Conservation (phyloP, 1,284 basidiomycete species). For the Termitomyces sp. region DNA sequence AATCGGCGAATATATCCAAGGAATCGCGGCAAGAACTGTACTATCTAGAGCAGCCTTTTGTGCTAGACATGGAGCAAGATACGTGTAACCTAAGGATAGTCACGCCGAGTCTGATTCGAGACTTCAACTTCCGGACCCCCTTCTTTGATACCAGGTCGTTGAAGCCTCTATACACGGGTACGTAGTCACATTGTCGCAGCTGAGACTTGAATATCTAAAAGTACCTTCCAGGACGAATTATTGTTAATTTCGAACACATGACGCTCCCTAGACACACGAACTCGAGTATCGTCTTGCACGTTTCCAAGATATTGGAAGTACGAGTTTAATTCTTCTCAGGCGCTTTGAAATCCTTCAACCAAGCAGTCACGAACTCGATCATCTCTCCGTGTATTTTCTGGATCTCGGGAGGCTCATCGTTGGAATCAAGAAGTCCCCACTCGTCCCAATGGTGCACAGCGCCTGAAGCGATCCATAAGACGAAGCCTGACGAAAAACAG, state of each 20-base stretch:
- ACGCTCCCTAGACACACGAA: background rate
- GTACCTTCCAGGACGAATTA: background rate
- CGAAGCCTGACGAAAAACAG: constrained; percentile 1
- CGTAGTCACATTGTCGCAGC: background rate
- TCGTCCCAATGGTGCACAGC: constrained; percentile 92
- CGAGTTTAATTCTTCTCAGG: constrained; percentile 11
- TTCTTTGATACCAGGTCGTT: background rate
- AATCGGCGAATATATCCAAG: background rate
- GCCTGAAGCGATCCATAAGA: constrained; percentile 36
- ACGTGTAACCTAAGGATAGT: background rate
- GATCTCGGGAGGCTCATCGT: constrained; percentile 76
- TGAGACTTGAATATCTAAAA: background rate
- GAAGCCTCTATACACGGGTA: background rate
- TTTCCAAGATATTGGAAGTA: background rate
- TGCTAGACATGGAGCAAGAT: background rate
- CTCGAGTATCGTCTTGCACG: background rate
- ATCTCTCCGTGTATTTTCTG: constrained; percentile 77
- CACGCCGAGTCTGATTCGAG: background rate
- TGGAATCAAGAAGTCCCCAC: constrained; percentile 66
- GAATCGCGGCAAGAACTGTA: background rate
- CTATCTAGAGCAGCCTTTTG: constrained; percentile 4
- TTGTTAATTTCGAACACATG: background rate
- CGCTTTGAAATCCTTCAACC: constrained; percentile 68
- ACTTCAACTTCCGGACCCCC: background rate
- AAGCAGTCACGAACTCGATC: constrained; percentile 75